These are phyloP conservation scores for Helichrysum umbraculigerum DNA, from an alignment of 129 eudicot genomes.

Conservation along the genomic window DNA sequence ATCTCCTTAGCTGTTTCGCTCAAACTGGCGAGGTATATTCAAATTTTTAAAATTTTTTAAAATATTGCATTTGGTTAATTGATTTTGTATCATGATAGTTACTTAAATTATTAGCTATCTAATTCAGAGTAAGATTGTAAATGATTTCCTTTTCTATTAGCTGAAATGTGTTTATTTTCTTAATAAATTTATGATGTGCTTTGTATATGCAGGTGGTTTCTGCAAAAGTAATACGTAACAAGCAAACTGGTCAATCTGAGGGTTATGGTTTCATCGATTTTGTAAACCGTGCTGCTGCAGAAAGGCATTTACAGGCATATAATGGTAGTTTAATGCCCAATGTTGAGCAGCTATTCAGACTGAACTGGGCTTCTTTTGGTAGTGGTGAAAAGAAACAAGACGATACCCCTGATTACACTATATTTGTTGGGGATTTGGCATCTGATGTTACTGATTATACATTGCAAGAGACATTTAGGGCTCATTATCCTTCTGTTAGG, in stretches of 20 bases:
- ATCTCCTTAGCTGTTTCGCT: conserved; percentile 57
- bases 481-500: conserved; percentile 73
- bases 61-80: too few relatives aligned
- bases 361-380: conserved; percentile 96
- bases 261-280: conserved; percentile 93
- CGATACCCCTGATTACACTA: conserved; percentile 64
- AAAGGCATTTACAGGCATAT: conserved; percentile 72
- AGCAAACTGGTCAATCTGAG: conserved; percentile 81
- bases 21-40: conserved; percentile 70
- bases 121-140: too few relatives aligned
- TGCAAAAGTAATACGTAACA: conserved; percentile 87
- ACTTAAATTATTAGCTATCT: too few relatives aligned
- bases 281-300: conserved; percentile 77
- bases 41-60: neutral
- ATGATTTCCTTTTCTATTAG: too few relatives aligned
- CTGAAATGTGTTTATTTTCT: too few relatives aligned
- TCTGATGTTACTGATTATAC: conserved; percentile 81
- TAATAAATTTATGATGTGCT: too few relatives aligned
- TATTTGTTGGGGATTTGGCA: conserved; percentile 96
- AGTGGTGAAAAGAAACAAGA: conserved; percentile 68
- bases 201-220: conserved; percentile 56
- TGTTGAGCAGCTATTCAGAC: conserved; percentile 70
- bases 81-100: too few relatives aligned
- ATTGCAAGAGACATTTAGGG: conserved; percentile 88
- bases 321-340: conserved; percentile 73